Evolutionary conservation across 2,329 filamentous ascomycete species (phyloP).

Genomic region (Pseudohalonectria lignicola): DNA sequence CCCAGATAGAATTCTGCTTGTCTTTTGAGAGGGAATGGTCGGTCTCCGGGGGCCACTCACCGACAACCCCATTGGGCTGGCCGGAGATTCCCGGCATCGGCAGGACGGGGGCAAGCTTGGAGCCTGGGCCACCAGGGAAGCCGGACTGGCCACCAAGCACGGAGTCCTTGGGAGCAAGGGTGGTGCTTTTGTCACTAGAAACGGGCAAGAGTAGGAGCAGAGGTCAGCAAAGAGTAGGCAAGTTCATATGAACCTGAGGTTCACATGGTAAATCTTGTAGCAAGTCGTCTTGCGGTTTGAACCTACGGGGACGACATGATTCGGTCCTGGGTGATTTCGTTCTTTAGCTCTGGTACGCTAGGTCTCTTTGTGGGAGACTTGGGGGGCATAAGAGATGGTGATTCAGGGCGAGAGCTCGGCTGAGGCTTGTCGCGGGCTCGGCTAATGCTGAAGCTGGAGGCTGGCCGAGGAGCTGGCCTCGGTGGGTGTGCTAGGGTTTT

Average conservation of each 20-base stretch:
- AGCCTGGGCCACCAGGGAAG: background rate
- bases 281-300: too few species aligned
- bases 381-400: background rate
- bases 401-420: background rate
- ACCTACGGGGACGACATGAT: background rate
- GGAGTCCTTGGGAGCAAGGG: constrained; percentile 5
- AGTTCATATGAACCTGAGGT: too few species aligned
- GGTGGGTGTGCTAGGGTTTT: too few species aligned
- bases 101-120: constrained; percentile 5
- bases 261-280: too few species aligned
- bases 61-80: constrained; percentile 18
- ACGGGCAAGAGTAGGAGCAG: too few species aligned
- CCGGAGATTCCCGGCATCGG: constrained; percentile 23
- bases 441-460: background rate
- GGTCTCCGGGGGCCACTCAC: too few species aligned
- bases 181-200: background rate
- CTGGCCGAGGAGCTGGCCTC: too few species aligned
- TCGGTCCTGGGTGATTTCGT: background rate
- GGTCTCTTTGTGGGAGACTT: background rate
- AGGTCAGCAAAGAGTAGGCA: too few species aligned
- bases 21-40: too few species aligned
- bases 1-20: too few species aligned
- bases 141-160: too few species aligned
- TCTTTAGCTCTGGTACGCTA: background rate
- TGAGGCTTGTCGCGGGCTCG: background rate